Evolutionary conservation across 345 rosid genomes (phyloP), one percentile per base, ranked within the genome.

Genomic region (Toxicodendron radicans): DNA sequence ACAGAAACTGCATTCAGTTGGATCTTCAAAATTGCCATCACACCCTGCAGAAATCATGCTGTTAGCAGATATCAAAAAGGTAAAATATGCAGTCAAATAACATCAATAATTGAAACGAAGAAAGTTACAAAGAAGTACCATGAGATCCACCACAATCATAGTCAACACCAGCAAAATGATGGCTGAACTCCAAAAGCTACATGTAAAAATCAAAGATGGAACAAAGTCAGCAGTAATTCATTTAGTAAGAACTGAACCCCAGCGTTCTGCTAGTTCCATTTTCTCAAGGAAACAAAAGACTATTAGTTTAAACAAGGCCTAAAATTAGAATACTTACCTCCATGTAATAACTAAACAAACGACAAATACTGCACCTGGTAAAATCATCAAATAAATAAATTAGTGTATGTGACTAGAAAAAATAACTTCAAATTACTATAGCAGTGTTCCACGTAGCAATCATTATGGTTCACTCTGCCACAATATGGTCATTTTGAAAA

Each of bases 1-100:
- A 95, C 97, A 0, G 99, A 95, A 61, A 95, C 76, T 49, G 99
- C 99, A 64, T 95, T 95, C 75, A 95, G 87, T 86, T 95, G 99
- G 81, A 95, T 95, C 58, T 81, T 67, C 71, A 93, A 83, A 78
- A 91, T 81, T 57, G 97, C 95, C 98, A 95, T 95, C 69, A 93
- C 92, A 18, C 99, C 99, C 99, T 95, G 90, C n/a, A 65, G 76
- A 79, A 66, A 64, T 67, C 66, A 89, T 58, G 70, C 61, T 64
- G 68, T 73, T 75, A 80, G 72, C 20, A 46, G 35, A 51, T 53
- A 58, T 18, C 21, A 54, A 23, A 66, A 30, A 32, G 60, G 30
- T 38, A 5, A 54, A 18, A 30, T 66, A 24, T 75, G 23, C 51
- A 49, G 35, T 17, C 21, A 74, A 48, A 71, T 48, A 54, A 24